Conservation (phyloP, 352 stramenopile genomes). For the Lagenidium sp. region DNA sequence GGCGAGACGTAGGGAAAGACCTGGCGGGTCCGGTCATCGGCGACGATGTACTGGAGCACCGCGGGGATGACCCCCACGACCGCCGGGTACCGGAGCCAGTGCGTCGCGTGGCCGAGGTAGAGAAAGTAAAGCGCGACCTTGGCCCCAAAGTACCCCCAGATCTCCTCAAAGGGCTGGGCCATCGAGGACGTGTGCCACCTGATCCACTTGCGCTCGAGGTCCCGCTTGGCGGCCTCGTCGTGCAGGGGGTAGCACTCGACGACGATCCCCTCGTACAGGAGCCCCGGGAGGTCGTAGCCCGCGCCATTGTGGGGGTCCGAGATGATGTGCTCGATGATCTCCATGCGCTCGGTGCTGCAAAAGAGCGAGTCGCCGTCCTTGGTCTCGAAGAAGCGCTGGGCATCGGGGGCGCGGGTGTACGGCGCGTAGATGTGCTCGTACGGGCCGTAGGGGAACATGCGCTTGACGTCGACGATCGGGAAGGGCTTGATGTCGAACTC, state of each 20-base stretch:
- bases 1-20: constrained; percentile 75
- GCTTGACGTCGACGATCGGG: constrained; percentile 73
- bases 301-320: constrained; percentile 57
- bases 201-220: constrained; percentile 62
- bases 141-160: constrained; percentile 81
- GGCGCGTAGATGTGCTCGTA: constrained; percentile 84
- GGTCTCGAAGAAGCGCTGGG: constrained; percentile 58
- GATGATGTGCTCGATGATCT: constrained; percentile 81
- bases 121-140: constrained; percentile 97
- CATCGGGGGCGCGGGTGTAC: constrained; percentile 60
- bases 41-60: constrained; percentile 53
- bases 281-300: constrained; percentile 55
- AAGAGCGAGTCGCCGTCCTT: constrained; percentile 59
- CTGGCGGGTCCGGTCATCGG: constrained; percentile 26
- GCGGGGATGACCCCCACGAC: constrained; percentile 88
- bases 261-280: constrained; percentile 72
- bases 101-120: constrained; percentile 94
- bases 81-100: constrained; percentile 92
- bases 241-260: constrained; percentile 74
- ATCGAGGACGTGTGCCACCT: constrained; percentile 57
- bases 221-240: constrained; percentile 50
- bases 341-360: constrained; percentile 62
- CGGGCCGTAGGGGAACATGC: constrained; percentile 59
- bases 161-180: constrained; percentile 71
- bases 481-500: constrained; percentile 72